Evolutionary conservation across 1,284 basidiomycete genomes (phyloP).

Genomic region (Rhodofomes roseus): DNA sequence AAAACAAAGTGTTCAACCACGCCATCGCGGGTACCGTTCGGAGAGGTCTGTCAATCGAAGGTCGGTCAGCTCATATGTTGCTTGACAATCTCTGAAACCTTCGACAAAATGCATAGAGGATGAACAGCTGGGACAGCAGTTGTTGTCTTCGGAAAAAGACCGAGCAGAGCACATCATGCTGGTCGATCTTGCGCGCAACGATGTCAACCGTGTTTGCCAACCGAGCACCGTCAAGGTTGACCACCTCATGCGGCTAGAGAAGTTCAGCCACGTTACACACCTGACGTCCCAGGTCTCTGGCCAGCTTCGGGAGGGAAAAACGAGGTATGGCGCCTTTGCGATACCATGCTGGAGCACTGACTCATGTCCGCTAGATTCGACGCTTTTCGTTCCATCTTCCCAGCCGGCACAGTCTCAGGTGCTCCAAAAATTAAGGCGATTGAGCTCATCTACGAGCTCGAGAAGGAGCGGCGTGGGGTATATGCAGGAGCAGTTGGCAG

Average conservation of each 20-base stretch:
- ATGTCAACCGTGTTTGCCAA: constrained; percentile 96
- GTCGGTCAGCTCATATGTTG: constrained; percentile 41
- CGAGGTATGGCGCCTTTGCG: constrained; percentile 41
- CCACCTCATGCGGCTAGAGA: constrained; percentile 91
- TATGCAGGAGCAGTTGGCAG: constrained; percentile 98
- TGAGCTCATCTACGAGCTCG: constrained; percentile 86
- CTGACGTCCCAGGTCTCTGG: constrained; percentile 96
- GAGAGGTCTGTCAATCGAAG: constrained; percentile 82
- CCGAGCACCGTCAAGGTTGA: constrained; percentile 96
- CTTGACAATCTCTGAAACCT: not conserved
- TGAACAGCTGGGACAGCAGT: constrained; percentile 66
- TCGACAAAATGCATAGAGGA: constrained; percentile 89
- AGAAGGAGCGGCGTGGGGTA: constrained; percentile 88
- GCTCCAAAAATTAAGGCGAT: constrained; percentile 99
- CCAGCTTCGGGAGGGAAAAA: constrained; percentile 76
- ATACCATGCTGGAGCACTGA: not conserved
- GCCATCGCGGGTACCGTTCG: constrained; percentile 96
- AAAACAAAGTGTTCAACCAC: constrained; percentile 93
- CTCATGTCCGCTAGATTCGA: constrained; percentile 68
- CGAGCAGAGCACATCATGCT: constrained; percentile 99
- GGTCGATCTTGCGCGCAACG: constrained; percentile 98
- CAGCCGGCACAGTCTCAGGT: constrained; percentile 98
- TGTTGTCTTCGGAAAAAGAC: constrained; percentile 89
- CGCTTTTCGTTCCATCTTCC: constrained; percentile 98
- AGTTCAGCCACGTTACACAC: constrained; percentile 98